Evolutionary conservation across 768 basidiomycete species (phyloP).

Genomic region (Lentinus tigrinus): DNA sequence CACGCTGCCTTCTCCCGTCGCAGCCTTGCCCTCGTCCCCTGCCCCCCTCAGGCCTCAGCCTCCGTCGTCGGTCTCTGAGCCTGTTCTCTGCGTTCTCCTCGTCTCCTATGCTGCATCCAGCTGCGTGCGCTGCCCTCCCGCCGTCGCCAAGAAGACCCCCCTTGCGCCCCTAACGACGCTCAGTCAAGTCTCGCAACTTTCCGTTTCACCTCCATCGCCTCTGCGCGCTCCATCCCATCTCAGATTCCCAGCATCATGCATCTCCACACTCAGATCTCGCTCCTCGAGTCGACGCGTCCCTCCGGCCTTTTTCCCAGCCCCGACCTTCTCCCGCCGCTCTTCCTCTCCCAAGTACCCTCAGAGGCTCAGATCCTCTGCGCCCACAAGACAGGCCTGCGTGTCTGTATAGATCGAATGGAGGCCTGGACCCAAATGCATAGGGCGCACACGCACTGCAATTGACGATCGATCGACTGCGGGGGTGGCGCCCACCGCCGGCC

Average conservation of each 20-base stretch:
- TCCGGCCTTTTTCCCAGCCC: conserved; percentile 5
- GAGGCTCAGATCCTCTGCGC: background rate
- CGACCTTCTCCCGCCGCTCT: conserved; percentile 6
- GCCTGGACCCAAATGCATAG: background rate
- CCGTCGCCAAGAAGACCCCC: background rate
- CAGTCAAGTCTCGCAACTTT: conserved; percentile 12
- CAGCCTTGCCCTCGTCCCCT: background rate
- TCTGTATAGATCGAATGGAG: background rate
- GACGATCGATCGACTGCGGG: conserved; percentile 6
- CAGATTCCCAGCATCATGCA: conserved; percentile 15
- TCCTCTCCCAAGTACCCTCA: background rate
- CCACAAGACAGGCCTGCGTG: background rate
- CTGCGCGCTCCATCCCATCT: conserved; percentile 9
- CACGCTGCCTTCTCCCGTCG: background rate
- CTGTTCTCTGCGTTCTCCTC: background rate
- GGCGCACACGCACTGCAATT: conserved; percentile 14
- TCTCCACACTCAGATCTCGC: conserved; percentile 11
- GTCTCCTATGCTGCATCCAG: background rate
- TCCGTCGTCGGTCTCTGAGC: background rate
- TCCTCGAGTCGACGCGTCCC: background rate
- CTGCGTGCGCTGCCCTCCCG: background rate
- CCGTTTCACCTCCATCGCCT: conserved; percentile 15
- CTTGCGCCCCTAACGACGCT: conserved; percentile 8
- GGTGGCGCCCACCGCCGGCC: conserved; percentile 5
- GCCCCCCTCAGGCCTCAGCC: no score